Evolutionary conservation across 2,329 filamentous ascomycete species (phyloP).

Genomic region (Fonsecaea multimorphosa): DNA sequence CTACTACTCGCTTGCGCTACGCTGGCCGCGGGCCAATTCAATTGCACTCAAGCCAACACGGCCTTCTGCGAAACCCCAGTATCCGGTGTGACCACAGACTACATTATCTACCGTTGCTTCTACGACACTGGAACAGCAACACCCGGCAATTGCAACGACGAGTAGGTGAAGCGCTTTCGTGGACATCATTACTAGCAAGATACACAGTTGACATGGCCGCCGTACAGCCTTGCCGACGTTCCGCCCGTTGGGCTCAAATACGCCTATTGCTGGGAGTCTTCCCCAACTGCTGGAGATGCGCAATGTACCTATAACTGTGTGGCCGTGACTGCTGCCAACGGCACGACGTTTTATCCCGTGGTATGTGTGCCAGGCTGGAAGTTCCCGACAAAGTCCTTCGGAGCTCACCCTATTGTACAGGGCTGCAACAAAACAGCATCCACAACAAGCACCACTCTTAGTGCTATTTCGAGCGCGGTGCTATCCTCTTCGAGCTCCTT

Average conservation of each 20-base stretch:
- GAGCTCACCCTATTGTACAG: no score
- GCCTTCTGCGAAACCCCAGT: constrained; percentile 6
- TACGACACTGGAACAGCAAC: constrained; percentile 6
- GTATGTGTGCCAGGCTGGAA: not conserved
- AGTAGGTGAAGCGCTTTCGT: constrained; percentile 7
- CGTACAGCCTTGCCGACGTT: constrained; percentile 13
- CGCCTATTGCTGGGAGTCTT: constrained; percentile 17
- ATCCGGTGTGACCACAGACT: not conserved
- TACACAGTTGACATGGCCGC: no score
- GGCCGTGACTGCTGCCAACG: constrained; percentile 17
- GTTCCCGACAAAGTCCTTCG: no score
- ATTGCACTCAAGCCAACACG: constrained; percentile 17
- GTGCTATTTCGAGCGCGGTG: no score
- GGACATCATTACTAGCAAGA: no score
- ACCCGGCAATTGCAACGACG: constrained; percentile 17
- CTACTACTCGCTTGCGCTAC: not conserved
- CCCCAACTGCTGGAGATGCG: constrained; percentile 11
- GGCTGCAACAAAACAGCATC: no score
- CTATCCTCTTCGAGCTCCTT: no score
- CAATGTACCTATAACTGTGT: constrained; percentile 18
- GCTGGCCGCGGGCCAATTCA: not conserved
- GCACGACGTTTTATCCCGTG: constrained; percentile 16
- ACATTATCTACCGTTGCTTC: not conserved
- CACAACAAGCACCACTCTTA: no score
- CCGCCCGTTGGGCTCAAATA: constrained; percentile 15